These are phyloP conservation scores for Spathaspora hagerdaliae DNA, from an alignment of 805 yeast species.

Conservation along the genomic window DNA sequence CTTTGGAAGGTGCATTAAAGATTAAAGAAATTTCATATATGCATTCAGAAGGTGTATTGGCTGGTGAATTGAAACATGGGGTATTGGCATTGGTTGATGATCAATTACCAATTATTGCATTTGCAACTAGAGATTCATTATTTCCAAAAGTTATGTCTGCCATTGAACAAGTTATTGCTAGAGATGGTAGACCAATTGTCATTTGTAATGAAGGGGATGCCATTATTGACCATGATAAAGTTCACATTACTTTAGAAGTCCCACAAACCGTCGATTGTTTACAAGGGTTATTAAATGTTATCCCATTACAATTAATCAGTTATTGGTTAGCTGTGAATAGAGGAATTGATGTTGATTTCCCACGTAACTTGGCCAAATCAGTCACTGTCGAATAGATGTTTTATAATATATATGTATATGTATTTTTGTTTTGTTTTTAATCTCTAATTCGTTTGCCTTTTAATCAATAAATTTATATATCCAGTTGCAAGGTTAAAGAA, in stretches of 20 bases:
- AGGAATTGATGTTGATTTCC: conserved; percentile 97
- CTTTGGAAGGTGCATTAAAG: conserved; percentile 96
- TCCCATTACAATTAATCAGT: conserved; percentile 93
- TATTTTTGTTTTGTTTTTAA: neutral
- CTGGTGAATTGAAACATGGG: conserved; percentile 99
- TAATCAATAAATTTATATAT: too few relatives aligned
- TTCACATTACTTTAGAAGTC: conserved; percentile 74
- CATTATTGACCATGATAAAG: conserved; percentile 51
- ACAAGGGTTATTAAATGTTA: conserved; percentile 91
- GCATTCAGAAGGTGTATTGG: conserved; percentile 98
- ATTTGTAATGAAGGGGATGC: conserved; percentile 82
- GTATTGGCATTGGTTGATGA: conserved; percentile 95
- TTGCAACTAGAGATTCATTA: conserved; percentile 93
- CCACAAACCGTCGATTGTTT: conserved; percentile 96
- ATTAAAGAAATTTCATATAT: conserved; percentile 97
- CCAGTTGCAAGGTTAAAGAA: too few relatives aligned
- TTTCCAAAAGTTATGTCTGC: conserved; percentile 96
- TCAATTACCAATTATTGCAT: conserved; percentile 86
- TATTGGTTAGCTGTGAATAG: conserved; percentile 95
- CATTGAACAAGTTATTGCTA: conserved; percentile 92
- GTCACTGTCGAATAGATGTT: conserved; percentile 75
- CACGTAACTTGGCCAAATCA: conserved; percentile 96
- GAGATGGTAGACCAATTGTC: conserved; percentile 95
- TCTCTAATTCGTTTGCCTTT: too few relatives aligned
- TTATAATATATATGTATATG: neutral